Base-by-base conservation (phyloP, 768 basidiomycete genomes). In the Leucocoprinus leucothites region DNA sequence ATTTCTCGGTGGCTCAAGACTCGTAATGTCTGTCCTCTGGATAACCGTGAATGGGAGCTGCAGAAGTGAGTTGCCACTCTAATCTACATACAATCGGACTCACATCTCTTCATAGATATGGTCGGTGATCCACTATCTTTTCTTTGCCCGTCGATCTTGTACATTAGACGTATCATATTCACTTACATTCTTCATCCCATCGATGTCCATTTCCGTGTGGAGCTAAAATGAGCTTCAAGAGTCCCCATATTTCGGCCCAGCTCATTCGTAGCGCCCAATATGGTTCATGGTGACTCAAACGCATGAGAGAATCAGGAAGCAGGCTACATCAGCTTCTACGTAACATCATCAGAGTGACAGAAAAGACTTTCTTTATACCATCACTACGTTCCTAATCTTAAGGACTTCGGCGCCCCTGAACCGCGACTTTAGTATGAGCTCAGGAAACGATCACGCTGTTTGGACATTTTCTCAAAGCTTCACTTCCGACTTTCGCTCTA, bases 1-100 rank as follows among this genome's bases (percentile, higher is more conserved):
- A 99, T 99, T 69, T 96, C 95, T 8, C 86, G 97, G 43, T 99
- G 97, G 97, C 80, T 99, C 59, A 99, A 98, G 81, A 98, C 97
- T 19, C 81, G 94, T 61, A 94, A 96, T 64, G 94, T 95, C 26
- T 96, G 94, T 69, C 94, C 94, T 3, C 71, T 96, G 57, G 94
- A 96, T 71, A 97, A 97, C 71, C 83, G 94, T 65, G 94, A 97
- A 69, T 97, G 94, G 94, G 94, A 97, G 67, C 71, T 97, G 67
- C 94, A 97, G 73, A 95, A 94, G 92, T 94, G 71, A 61, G 89
- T 78, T n/a, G 4, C 18, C 16, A 51, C 18, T 48, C 36, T 36
- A n/a, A 25, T 21, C 47, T 24, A 21, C 50, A 18, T 7, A 21
- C 43, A 16, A 35, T 41, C 5, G 47, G 16, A 48, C 38, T 22